phyloP scores from a whole-genome alignment of 2,329 filamentous ascomycete species.

The Claviceps purpurea region DNA sequence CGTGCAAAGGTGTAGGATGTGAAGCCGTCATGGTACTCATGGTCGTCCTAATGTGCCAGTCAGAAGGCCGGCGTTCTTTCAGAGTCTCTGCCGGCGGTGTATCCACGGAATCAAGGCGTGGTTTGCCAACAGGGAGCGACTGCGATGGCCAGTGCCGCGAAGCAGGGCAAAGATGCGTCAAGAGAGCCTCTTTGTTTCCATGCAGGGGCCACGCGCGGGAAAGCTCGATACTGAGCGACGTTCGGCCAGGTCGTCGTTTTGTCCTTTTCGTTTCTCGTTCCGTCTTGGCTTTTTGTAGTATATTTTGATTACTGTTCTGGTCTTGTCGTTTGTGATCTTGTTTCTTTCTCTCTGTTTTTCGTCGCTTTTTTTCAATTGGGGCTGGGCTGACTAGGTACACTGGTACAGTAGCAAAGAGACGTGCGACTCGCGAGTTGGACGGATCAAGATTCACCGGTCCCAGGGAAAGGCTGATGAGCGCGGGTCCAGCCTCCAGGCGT shows the following conservation, averaged over 20 bases:
- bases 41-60: slow-evolving; percentile 15
- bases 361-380: not conserved
- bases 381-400: not conserved
- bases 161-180: too few relatives aligned
- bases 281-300: too few relatives aligned
- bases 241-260: too few relatives aligned
- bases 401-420: slow-evolving; percentile 8
- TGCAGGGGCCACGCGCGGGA: too few relatives aligned
- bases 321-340: too few relatives aligned
- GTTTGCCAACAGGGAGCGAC: slow-evolving; percentile 1
- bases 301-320: too few relatives aligned
- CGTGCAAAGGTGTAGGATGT: slow-evolving; percentile 8
- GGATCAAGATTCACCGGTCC: not conserved
- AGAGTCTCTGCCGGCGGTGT: slow-evolving; percentile 20
- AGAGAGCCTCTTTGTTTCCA: too few relatives aligned
- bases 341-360: too few relatives aligned
- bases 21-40: slow-evolving; percentile 26
- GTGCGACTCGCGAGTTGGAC: not conserved
- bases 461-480: not conserved
- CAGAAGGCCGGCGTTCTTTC: slow-evolving; percentile 19
- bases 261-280: too few relatives aligned
- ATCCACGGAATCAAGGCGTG: slow-evolving; percentile 14
- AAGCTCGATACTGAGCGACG: too few relatives aligned
- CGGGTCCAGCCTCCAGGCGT: not conserved
- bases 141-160: too few relatives aligned